Percentiles rank a stretch among this genome's conserved stretches.
Conservation (phyloP, 2,329 filamentous ascomycete species). For the Alternaria tenuissima region DNA sequence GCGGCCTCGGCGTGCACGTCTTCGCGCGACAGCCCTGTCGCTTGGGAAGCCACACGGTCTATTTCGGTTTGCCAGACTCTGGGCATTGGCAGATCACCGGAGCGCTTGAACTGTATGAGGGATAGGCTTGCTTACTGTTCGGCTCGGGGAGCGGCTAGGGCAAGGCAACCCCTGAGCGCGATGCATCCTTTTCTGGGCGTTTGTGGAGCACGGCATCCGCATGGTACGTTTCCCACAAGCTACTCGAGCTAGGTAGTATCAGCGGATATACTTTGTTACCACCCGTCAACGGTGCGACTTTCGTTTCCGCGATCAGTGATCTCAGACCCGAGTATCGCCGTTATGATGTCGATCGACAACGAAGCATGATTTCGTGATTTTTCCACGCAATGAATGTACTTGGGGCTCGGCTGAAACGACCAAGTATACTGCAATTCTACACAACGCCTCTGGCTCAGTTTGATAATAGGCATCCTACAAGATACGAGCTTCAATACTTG, state of each 20-base stretch:
- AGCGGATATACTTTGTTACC: not conserved
- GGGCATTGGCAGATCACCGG: slow-evolving; percentile 29
- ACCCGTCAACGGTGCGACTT: slow-evolving; percentile 1
- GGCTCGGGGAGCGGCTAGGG: slow-evolving; percentile 19
- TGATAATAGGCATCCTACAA: slow-evolving; percentile 10
- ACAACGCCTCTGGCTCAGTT: slow-evolving; percentile 3
- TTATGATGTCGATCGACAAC: not conserved
- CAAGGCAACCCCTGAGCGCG: slow-evolving; percentile 14
- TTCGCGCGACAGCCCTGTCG: slow-evolving; percentile 24
- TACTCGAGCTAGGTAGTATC: not conserved
- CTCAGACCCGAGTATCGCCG: not conserved
- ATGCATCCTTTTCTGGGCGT: slow-evolving; percentile 24
- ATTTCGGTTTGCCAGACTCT: slow-evolving; percentile 28
- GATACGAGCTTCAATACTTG: slow-evolving; percentile 30
- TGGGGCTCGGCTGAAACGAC: slow-evolving; percentile 17
- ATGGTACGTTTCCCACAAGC: not conserved
- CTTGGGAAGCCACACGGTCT: slow-evolving; percentile 22
- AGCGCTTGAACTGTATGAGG: slow-evolving; percentile 16
- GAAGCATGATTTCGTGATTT: not conserved
- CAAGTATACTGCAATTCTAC: slow-evolving; percentile 9
- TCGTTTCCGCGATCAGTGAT: not conserved
- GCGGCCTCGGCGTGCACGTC: slow-evolving; percentile 36
- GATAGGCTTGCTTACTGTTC: slow-evolving; percentile 3
- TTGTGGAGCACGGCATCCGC: slow-evolving; percentile 26
- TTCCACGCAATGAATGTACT: slow-evolving; percentile 3